These are phyloP conservation scores for Spizellomyces sp. DNA, from an alignment of 192 early-diverging fungal genomes.

Conservation along the genomic window DNA sequence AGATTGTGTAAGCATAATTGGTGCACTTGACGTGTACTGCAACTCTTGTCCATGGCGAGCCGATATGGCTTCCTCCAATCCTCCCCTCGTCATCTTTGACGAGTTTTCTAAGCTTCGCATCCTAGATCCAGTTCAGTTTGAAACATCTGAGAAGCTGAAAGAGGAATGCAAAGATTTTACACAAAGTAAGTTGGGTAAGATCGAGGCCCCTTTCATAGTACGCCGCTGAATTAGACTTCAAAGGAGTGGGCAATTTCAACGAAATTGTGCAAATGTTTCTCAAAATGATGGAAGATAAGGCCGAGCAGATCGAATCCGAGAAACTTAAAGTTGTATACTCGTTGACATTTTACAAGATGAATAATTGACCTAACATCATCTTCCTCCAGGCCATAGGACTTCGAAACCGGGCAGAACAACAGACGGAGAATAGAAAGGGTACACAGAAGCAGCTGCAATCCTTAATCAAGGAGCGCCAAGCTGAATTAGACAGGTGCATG, in stretches of 20 bases:
- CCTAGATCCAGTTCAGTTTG: conserved; percentile 51
- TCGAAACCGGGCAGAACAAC: conserved; percentile 47
- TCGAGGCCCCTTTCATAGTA: neutral
- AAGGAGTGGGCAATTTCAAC: conserved; percentile 52
- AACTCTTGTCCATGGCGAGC: too few relatives aligned
- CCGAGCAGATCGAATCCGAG: conserved; percentile 53
- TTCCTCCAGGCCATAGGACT: conserved; percentile 48
- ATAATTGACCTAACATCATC: neutral
- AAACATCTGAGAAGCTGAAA: conserved; percentile 54
- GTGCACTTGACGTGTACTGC: too few relatives aligned
- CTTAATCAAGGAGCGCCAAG: conserved; percentile 44
- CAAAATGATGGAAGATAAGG: conserved; percentile 49
- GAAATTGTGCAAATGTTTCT: conserved; percentile 42
- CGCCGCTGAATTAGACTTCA: neutral
- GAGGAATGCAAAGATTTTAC: conserved; percentile 59
- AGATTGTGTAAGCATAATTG: too few relatives aligned
- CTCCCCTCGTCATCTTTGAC: conserved; percentile 45
- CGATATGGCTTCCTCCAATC: neutral
- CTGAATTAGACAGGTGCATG: conserved; percentile 42
- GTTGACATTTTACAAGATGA: conserved; percentile 3
- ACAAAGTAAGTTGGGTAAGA: conserved; percentile 29
- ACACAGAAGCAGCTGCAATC: conserved; percentile 38
- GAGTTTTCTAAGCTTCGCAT: conserved; percentile 63
- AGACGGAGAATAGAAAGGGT: conserved; percentile 40
- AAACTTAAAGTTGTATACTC: conserved; percentile 49